Base-by-base conservation (phyloP, 176 grass and related monocot species). In the Oryza officinalis region DNA sequence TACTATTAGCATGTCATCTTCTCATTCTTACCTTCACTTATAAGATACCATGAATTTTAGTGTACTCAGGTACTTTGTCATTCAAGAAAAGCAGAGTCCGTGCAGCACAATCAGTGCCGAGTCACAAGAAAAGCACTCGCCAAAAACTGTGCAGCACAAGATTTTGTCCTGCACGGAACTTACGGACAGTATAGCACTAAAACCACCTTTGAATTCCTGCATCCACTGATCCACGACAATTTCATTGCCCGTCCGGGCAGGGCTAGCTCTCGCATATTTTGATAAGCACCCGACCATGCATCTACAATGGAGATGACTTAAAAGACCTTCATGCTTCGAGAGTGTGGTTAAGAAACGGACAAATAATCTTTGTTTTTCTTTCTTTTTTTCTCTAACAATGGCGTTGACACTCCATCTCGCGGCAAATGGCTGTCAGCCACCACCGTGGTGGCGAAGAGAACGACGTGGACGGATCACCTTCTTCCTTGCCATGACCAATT, bases 321-420 rank as follows among this genome's bases (percentile, higher is more conserved):
- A 43, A 59, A 14, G 18, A 31, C 12, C 32, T 52, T 35, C 28
- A n/a, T 57, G 32, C 35, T 10, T 31, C 2, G 28, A 23, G 17
- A 70, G 20, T 44, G 74, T 30, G 66, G 35, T 57, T 60, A 28
- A 20, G 32, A 70, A 44, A 32, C 18, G 18, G 47, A 31, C 74
- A 61, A 20, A 70, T 13, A 20, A 70, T 18, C 31, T 23, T 13
- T 49, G 13, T 1, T 10, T 1, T 10, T 8, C 0, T 6, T 5
- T 33, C 4, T 8, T 54, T 27, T 54, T 10, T 12, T 2, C 47
- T 18, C 43, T 20, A 30, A 25, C 3, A 2, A 2, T 30, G 25
- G 47, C 4, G 20, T 26, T 44, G 67, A 88, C 80, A 14, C 68
- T 69, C 26, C 47, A 79, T 76, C 80, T 65, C 31, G 43, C 54